Evolutionary conservation across 2,329 filamentous ascomycete genomes (phyloP).

Genomic region (Scedosporium minutisporum): DNA sequence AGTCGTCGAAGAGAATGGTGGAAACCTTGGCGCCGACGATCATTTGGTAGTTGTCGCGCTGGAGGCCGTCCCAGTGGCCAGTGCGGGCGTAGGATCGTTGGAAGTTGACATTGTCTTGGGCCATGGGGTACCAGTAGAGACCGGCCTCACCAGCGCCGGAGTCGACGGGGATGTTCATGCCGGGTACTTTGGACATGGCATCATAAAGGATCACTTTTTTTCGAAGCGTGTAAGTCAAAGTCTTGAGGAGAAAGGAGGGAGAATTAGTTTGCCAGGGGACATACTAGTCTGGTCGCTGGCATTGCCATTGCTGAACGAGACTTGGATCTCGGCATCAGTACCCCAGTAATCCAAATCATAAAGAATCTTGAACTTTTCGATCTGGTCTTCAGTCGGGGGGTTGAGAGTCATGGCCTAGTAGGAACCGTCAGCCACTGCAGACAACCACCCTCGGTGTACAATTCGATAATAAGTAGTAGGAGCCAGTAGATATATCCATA

Average conservation of each 20-base stretch:
- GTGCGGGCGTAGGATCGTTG: slow-evolving; percentile 17
- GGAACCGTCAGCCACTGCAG: too few species aligned
- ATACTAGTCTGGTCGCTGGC: slow-evolving; percentile 6
- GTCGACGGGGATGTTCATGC: slow-evolving; percentile 15
- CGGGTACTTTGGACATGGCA: slow-evolving; percentile 15
- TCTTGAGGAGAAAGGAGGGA: background rate
- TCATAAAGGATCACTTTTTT: slow-evolving; percentile 9
- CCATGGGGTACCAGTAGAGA: slow-evolving; percentile 17
- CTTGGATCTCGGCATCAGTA: slow-evolving; percentile 10
- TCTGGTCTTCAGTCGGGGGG: slow-evolving; percentile 10
- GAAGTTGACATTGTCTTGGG: slow-evolving; percentile 13
- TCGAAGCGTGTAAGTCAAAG: background rate
- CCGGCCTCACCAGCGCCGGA: slow-evolving; percentile 16
- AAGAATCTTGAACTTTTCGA: slow-evolving; percentile 12
- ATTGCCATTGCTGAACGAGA: slow-evolving; percentile 7
- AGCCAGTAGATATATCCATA: background rate
- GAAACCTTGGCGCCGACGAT: slow-evolving; percentile 15
- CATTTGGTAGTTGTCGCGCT: slow-evolving; percentile 17
- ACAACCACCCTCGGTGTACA: too few species aligned
- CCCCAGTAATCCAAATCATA: slow-evolving; percentile 14
- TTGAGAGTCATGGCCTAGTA: slow-evolving; percentile 13
- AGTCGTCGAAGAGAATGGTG: slow-evolving; percentile 13
- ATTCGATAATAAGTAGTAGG: too few species aligned
- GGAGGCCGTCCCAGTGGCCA: slow-evolving; percentile 17
- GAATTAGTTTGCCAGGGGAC: background rate